Percentiles rank a stretch among this genome's conserved stretches.
Conservation (phyloP, 352 stramenopile genomes). For the Globisporangium rhizosaccharum region DNA sequence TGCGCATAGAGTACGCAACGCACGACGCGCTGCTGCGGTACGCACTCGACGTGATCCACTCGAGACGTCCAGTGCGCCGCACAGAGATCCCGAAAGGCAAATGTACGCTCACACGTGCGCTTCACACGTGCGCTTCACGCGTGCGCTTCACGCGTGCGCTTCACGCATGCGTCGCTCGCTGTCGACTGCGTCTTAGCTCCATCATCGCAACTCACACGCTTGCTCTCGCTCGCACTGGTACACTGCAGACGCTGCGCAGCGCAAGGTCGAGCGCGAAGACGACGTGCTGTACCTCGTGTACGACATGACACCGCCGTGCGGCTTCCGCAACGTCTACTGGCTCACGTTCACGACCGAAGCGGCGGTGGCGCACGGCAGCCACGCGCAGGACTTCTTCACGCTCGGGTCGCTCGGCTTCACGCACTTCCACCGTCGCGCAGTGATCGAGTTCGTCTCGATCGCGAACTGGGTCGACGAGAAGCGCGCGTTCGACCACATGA, state of each 20-base stretch:
- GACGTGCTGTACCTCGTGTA: constrained; percentile 55
- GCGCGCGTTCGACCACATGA: constrained; percentile 69
- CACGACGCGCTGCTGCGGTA: no score
- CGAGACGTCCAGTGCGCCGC: no score
- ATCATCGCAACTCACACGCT: no score
- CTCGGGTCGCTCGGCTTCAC: constrained; percentile 54
- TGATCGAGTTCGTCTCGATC: constrained; percentile 51
- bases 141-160: no score
- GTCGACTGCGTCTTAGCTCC: no score
- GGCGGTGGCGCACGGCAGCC: constrained; percentile 13
- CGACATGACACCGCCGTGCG: constrained; percentile 35
- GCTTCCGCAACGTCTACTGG: constrained; percentile 68
- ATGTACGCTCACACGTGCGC: no score
- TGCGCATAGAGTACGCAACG: no score
- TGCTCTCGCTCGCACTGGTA: no score
- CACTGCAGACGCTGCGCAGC: background rate
- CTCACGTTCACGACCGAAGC: constrained; percentile 41
- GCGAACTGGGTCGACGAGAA: constrained; percentile 61
- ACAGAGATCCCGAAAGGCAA: no score
- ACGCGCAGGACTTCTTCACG: constrained; percentile 41
- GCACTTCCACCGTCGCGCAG: constrained; percentile 30
- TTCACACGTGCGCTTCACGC: no score
- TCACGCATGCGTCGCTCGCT: no score
- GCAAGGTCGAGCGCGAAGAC: constrained; percentile 29
- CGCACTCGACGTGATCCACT: no score